Evolutionary conservation across 768 basidiomycete genomes (phyloP), one percentile per base, ranked within the genome.

Genomic region (Tylopilus balloui): DNA sequence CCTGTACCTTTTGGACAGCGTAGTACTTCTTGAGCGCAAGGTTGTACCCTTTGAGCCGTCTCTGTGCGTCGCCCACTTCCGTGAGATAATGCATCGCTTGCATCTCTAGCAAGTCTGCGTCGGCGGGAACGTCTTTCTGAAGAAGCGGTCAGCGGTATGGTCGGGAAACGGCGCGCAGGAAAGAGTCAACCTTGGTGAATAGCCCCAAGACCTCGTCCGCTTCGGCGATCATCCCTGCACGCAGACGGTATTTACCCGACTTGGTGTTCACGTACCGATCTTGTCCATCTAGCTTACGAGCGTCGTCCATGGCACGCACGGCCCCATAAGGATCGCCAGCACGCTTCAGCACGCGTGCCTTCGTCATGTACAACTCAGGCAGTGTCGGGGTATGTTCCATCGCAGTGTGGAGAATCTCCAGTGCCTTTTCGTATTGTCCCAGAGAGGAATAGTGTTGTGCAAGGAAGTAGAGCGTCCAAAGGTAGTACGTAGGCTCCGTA

Each of bases 181-280:
- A 46, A 48, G 24, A 45, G 64, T 72, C 49, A 36, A 88, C 93
- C 80, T 94, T 94, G 4, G 95, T 98, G 65, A 99, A 99, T 50
- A 96, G 54, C 3, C 87, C 90, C 15, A 95, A 72, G 6, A 92
- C 72, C 2, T 78, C 70, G 45, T 75, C 79, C 0, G 91, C 95
- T 61, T 88, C 86, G 35, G 83, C 80, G 4, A 88, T 64, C 64
- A 90, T 73, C 5, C 89, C 94, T 6, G 87, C 90, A 37, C 94
- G 73, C 34, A 98, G 66, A 40, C 86, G 77, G 62, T 98, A 98
- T 65, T 98, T 98, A 0, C 84, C 95, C 41, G 80, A 78, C 66
- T 98, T 98, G 29, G 89, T 89, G 68, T 99, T 98, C 60, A 99
- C 66, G 70, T 92, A 96, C 38, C 96, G 75, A 64, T 99, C 96